These are phyloP conservation scores for Russula vinacea DNA, from an alignment of 768 basidiomycete genomes.

Conservation along the genomic window DNA sequence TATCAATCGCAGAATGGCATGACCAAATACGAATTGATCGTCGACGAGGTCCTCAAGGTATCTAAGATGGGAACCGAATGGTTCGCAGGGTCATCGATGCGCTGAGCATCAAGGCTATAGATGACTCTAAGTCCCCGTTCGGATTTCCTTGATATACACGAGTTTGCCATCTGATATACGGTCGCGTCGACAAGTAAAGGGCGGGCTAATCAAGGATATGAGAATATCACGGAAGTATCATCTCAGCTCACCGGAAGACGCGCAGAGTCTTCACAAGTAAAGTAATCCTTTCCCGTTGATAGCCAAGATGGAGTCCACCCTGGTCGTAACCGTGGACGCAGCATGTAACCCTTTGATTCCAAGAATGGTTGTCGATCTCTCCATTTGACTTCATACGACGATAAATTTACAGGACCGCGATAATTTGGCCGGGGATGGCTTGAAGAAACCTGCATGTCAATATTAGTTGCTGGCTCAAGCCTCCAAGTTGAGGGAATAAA, in stretches of 20 bases:
- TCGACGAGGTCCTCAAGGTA: conserved; percentile 9
- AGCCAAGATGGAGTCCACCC: conserved; percentile 31
- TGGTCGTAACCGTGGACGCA: conserved; percentile 24
- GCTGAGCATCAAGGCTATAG: conserved; percentile 25
- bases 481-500: background rate
- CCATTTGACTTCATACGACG: conserved; percentile 15
- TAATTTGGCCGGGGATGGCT: background rate
- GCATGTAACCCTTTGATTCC: conserved; percentile 28
- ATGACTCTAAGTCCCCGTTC: conserved; percentile 22
- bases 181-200: conserved; percentile 36
- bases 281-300: background rate
- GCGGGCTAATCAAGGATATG: background rate
- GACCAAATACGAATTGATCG: conserved; percentile 20
- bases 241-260: conserved; percentile 8
- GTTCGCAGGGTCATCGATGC: conserved; percentile 9
- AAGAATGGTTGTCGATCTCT: conserved; percentile 21
- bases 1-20: conserved; percentile 21
- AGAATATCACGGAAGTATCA: background rate
- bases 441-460: background rate
- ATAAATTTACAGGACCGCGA: background rate
- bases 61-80: conserved; percentile 27
- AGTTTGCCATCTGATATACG: conserved; percentile 33
- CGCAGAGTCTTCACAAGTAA: conserved; percentile 1
- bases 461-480: background rate
- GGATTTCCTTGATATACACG: conserved; percentile 37